These are phyloP conservation scores for Phlebiopsis gigantea DNA, from an alignment of 768 basidiomycete species.

Conservation along the genomic window DNA sequence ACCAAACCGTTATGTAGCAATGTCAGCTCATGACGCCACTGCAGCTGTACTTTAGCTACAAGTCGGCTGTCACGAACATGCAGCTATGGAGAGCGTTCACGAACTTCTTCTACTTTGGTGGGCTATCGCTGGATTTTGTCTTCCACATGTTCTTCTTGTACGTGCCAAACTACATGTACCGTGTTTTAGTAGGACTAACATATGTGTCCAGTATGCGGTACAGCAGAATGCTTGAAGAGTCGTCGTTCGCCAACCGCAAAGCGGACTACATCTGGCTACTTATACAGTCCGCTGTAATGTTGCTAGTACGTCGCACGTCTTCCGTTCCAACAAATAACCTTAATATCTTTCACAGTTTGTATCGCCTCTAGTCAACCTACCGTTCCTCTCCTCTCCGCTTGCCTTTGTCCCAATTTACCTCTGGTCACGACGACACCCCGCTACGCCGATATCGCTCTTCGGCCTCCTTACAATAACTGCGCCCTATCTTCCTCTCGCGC, in stretches of 20 bases:
- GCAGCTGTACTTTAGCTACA: conserved; percentile 90
- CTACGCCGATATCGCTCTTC: conserved; percentile 93
- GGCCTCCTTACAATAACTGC: conserved; percentile 93
- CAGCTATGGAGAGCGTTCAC: conserved; percentile 90
- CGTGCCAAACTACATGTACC: conserved; percentile 26
- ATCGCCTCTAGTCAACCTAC: conserved; percentile 85
- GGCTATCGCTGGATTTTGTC: conserved; percentile 87
- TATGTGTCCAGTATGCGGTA: conserved; percentile 94
- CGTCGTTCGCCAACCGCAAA: conserved; percentile 83
- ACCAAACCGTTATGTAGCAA: conserved; percentile 52
- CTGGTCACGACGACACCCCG: conserved; percentile 93
- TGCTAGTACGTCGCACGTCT: conserved; percentile 57
- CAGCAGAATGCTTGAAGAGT: conserved; percentile 94
- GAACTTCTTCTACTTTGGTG: conserved; percentile 95
- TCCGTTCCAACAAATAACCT: conserved; percentile 4
- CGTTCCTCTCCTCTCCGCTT: conserved; percentile 88
- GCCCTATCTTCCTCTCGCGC: conserved; percentile 89
- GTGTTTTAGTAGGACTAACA: background rate
- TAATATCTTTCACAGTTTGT: conserved; percentile 42
- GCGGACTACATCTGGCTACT: conserved; percentile 98
- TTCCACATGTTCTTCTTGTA: conserved; percentile 99
- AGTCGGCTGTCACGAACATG: conserved; percentile 72
- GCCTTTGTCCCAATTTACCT: conserved; percentile 96
- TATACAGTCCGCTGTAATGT: conserved; percentile 74
- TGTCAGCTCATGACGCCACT: conserved; percentile 85